Conservation (phyloP, 1,139 yeast species). For the Petasospora fabianii region DNA sequence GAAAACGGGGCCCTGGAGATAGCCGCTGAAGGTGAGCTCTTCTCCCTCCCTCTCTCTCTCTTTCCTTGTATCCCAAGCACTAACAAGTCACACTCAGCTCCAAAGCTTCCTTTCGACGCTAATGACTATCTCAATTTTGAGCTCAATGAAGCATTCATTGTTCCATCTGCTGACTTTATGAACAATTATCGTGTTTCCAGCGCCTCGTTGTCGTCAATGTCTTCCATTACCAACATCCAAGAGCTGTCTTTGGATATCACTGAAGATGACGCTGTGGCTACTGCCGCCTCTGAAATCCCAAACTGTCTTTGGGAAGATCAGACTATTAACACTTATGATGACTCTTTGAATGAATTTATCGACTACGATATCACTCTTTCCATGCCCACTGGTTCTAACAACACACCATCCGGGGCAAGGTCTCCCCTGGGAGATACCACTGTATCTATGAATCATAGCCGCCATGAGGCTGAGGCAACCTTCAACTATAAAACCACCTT, state of each 20-base stretch:
- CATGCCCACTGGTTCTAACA: neutral
- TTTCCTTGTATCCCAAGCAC: too few species aligned
- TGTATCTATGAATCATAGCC: neutral
- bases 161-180: constrained; percentile 17
- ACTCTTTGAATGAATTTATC: too few species aligned
- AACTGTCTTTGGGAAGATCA: too few species aligned
- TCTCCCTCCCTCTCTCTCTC: too few species aligned
- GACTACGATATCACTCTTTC: too few species aligned
- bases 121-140: constrained; percentile 24
- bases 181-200: constrained; percentile 14
- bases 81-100: constrained; percentile 2
- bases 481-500: neutral
- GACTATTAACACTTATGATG: too few species aligned
- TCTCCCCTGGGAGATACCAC: neutral
- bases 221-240: neutral
- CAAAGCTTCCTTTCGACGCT: constrained; percentile 25
- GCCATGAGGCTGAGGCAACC: neutral
- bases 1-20: neutral
- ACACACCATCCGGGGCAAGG: neutral
- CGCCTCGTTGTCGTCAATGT: neutral
- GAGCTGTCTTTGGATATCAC: neutral
- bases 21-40: constrained; percentile 11
- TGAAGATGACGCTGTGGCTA: neutral
- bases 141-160: constrained; percentile 23
- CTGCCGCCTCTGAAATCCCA: neutral